Evolutionary conservation across 78 protist genomes (phyloP).

Genomic region (Monosiga brevicollis): DNA sequence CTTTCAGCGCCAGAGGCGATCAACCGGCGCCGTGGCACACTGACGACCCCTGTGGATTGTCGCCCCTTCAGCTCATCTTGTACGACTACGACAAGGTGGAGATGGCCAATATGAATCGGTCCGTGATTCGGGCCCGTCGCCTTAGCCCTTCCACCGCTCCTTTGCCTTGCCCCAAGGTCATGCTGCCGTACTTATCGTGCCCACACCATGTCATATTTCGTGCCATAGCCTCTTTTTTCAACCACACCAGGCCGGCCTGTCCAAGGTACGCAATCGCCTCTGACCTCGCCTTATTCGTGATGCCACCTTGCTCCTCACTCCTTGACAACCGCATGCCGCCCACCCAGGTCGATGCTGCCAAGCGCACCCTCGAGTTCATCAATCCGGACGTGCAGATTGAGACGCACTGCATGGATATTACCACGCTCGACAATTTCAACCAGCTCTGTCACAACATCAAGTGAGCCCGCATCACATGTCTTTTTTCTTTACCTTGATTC

Average conservation of each 20-base stretch:
- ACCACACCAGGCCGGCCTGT: constrained; percentile 85
- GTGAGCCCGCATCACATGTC: constrained; percentile 36
- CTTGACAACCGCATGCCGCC: no score
- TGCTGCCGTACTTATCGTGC: background rate
- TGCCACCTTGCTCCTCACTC: background rate
- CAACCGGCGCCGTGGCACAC: background rate
- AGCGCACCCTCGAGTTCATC: constrained; percentile 66
- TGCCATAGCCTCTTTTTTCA: constrained; percentile 67
- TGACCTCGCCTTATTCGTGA: background rate
- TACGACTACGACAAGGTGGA: constrained; percentile 95
- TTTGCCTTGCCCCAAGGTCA: background rate
- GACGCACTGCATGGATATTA: constrained; percentile 66
- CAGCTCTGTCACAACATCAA: constrained; percentile 43
- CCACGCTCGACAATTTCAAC: constrained; percentile 73
- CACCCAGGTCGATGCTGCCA: constrained; percentile 65
- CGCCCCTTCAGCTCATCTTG: constrained; percentile 44
- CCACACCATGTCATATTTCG: background rate
- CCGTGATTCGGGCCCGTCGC: background rate
- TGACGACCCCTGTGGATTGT: background rate
- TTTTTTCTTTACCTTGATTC: background rate
- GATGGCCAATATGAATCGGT: constrained; percentile 93
- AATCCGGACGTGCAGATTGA: constrained; percentile 89
- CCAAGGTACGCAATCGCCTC: constrained; percentile 33
- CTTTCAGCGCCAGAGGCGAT: background rate
- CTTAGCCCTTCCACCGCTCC: background rate